Conservation (phyloP, 2,329 filamentous ascomycete genomes). For the Fusarium domesticum region DNA sequence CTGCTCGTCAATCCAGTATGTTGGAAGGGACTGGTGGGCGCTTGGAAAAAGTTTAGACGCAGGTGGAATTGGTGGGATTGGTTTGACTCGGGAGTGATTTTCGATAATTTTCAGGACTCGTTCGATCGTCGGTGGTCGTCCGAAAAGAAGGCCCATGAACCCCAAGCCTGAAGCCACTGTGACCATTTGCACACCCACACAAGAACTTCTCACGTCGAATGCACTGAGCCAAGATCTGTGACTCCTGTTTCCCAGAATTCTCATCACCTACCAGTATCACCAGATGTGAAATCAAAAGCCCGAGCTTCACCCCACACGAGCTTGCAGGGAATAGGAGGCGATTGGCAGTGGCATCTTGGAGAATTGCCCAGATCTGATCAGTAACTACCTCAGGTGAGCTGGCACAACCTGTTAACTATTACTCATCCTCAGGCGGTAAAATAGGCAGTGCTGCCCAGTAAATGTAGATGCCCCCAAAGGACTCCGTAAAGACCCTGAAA, state of each 20-base stretch:
- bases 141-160: slow-evolving; percentile 1
- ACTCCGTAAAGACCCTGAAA: slow-evolving; percentile 2
- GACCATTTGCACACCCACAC: too few relatives aligned
- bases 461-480: slow-evolving; percentile 2
- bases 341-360: slow-evolving; percentile 14
- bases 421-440: slow-evolving; percentile 11
- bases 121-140: slow-evolving; percentile 6
- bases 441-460: slow-evolving; percentile 9
- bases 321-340: too few relatives aligned
- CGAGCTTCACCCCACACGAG: slow-evolving; percentile 10
- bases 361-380: slow-evolving; percentile 12
- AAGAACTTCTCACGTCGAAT: too few relatives aligned
- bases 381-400: slow-evolving; percentile 5
- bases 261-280: slow-evolving; percentile 2
- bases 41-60: slow-evolving; percentile 12
- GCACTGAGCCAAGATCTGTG: neutral
- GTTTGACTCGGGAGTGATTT: slow-evolving; percentile 15
- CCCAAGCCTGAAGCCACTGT: too few relatives aligned
- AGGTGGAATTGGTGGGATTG: slow-evolving; percentile 7
- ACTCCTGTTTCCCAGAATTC: slow-evolving; percentile 1
- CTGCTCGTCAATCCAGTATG: slow-evolving; percentile 21
- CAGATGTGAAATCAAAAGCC: slow-evolving; percentile 3
- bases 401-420: slow-evolving; percentile 17
- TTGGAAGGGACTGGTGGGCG: slow-evolving; percentile 2
- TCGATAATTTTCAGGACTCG: slow-evolving; percentile 14